Conservation (phyloP, 1,139 yeast genomes). For the Candida frijolesensis region DNA sequence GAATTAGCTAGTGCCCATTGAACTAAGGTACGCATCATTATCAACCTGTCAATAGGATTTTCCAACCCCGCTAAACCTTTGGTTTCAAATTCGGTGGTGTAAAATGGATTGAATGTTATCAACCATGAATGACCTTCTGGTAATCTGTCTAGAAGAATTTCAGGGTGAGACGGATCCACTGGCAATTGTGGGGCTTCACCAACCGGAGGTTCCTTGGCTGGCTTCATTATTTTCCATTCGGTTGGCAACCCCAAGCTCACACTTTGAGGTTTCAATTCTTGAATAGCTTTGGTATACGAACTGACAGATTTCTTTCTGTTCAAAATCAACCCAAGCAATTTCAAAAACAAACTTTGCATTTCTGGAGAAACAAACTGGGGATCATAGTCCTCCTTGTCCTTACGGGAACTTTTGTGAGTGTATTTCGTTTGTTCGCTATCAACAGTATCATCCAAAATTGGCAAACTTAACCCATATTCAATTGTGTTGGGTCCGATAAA, state of each 20-base stretch:
- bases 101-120: slow-evolving; percentile 33
- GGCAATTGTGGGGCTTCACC: slow-evolving; percentile 19
- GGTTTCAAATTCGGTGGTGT: slow-evolving; percentile 40
- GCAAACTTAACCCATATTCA: slow-evolving; percentile 50
- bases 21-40: slow-evolving; percentile 46
- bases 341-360: slow-evolving; percentile 40
- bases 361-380: slow-evolving; percentile 26
- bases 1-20: slow-evolving; percentile 54
- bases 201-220: slow-evolving; percentile 22
- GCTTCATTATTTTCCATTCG: slow-evolving; percentile 40
- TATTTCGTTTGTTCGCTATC: background rate
- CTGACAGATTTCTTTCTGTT: slow-evolving; percentile 43
- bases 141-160: slow-evolving; percentile 32
- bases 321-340: slow-evolving; percentile 39
- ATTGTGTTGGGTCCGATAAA: slow-evolving; percentile 47
- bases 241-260: slow-evolving; percentile 42
- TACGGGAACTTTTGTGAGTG: slow-evolving; percentile 4
- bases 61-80: slow-evolving; percentile 46
- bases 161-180: slow-evolving; percentile 43
- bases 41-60: slow-evolving; percentile 47
- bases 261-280: slow-evolving; percentile 41
- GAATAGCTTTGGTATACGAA: slow-evolving; percentile 35
- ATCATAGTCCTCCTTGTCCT: slow-evolving; percentile 17
- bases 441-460: slow-evolving; percentile 18
- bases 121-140: slow-evolving; percentile 9